Evolutionary conservation across 805 yeast genomes (phyloP), one percentile per base, ranked within the genome.

Genomic region (Tetrapisispora pingtungensis): DNA sequence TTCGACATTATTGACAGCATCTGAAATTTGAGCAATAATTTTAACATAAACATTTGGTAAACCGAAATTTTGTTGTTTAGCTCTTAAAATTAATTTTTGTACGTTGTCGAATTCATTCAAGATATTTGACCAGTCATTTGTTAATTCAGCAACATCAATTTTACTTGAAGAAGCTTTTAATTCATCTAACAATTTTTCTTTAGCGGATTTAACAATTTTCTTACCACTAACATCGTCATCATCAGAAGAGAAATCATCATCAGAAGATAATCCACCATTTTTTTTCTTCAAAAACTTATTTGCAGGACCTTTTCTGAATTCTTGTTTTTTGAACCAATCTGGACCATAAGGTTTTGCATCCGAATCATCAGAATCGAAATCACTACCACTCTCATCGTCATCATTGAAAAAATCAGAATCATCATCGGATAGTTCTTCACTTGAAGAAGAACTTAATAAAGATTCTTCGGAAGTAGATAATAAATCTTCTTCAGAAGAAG

Each of bases 171-270:
- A 66, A 22, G 72, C 71, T 55, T 77, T 80, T 69, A 93, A 75
- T 64, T 93, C 98, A 61, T 88, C 97, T 55, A 88, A 64, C 48
- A 88, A 73, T 71, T 90, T 93, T 52, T 89, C 97, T 68, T 83
- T 86, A 43, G 97, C 96, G 46, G 93, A 80, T 69, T 86, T 89
- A 54, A 90, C 96, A 35, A 88, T 87, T 54, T 81, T 84, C 62
- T 79, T 82, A 58, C 81, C 84, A 46, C 82, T 12, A 8, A 22
- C 90, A 50, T 71, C 77, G 45, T 75, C 74, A 17, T 37, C 40
- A 27, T 32, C 34, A 10, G 36, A 33, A 42, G 74, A 78, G 36
- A 67, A 69, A 20, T 68, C 74, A 8, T 67, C 66, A 33, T 66
- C 69, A 34, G 66, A 64, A 36, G 60, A 59, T 33, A 56, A 57